These are phyloP conservation scores for Sclerotinia subarctica DNA, from an alignment of 2,329 filamentous ascomycete species.

Conservation along the genomic window DNA sequence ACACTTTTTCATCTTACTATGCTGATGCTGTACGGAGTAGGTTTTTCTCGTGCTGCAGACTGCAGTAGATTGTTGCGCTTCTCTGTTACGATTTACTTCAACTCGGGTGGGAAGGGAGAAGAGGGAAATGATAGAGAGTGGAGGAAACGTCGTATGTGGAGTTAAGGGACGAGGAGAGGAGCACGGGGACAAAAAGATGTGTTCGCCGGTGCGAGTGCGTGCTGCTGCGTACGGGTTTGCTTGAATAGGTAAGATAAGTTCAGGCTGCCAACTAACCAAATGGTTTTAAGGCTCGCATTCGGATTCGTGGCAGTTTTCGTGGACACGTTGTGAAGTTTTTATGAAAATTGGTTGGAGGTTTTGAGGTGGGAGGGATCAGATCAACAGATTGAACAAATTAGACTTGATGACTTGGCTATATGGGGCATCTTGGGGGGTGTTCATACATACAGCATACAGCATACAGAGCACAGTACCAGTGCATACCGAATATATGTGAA, in stretches of 20 bases:
- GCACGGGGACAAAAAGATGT: background rate
- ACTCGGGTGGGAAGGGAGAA: background rate
- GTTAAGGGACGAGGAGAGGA: background rate
- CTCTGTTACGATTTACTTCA: background rate
- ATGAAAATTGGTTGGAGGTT: background rate
- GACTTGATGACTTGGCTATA: background rate
- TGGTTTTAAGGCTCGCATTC: background rate
- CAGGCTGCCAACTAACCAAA: background rate
- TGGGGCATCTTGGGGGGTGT: background rate
- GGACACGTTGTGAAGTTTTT: slow-evolving; percentile 4
- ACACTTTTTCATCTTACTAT: background rate
- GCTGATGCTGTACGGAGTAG: too few relatives aligned
- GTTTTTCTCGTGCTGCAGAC: background rate
- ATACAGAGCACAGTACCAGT: too few relatives aligned
- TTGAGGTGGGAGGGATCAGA: background rate
- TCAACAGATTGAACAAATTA: background rate
- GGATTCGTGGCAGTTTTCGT: slow-evolving; percentile 11
- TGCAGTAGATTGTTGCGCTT: background rate
- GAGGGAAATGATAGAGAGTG: background rate
- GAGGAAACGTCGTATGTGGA: too few relatives aligned
- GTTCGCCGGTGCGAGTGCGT: too few relatives aligned
- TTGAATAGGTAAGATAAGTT: too few relatives aligned
- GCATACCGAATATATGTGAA: background rate
- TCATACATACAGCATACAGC: background rate
- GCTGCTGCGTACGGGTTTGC: background rate